Conservation (phyloP, 2,329 filamentous ascomycete species). For the Passalora sequoiae region DNA sequence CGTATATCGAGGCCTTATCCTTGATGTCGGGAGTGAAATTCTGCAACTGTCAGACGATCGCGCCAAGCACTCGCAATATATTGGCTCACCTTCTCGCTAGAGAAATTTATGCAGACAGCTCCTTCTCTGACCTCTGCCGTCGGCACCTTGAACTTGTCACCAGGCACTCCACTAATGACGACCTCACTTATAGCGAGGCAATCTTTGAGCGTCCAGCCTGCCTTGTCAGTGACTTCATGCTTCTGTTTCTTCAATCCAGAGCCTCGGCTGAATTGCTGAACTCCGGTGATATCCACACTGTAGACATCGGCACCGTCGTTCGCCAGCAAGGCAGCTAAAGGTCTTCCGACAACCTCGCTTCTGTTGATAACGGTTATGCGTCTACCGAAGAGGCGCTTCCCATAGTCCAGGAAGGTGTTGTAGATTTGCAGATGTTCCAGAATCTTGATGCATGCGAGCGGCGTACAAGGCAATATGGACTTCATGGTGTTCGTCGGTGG, state of each 20-base stretch:
- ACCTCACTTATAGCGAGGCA: slow-evolving; percentile 86
- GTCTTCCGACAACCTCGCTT: slow-evolving; percentile 90
- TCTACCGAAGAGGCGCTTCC: slow-evolving; percentile 87
- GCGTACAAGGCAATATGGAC: slow-evolving; percentile 91
- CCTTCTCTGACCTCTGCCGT: slow-evolving; percentile 78
- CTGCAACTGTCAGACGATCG: slow-evolving; percentile 36
- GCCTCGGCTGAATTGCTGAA: slow-evolving; percentile 87
- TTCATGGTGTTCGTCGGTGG: slow-evolving; percentile 71
- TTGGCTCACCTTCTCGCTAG: slow-evolving; percentile 67
- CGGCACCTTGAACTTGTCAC: slow-evolving; percentile 83
- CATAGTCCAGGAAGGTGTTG: slow-evolving; percentile 87
- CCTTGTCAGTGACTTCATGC: slow-evolving; percentile 81
- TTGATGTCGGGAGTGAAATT: slow-evolving; percentile 90
- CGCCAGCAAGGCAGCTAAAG: slow-evolving; percentile 83
- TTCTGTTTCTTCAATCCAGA: slow-evolving; percentile 77
- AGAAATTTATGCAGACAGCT: slow-evolving; percentile 98
- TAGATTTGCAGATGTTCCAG: slow-evolving; percentile 94
- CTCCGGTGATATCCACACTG: slow-evolving; percentile 84
- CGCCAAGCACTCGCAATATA: too few species aligned
- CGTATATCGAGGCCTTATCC: slow-evolving; percentile 93
- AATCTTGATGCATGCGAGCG: slow-evolving; percentile 93
- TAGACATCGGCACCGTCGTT: slow-evolving; percentile 96
- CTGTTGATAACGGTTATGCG: slow-evolving; percentile 96
- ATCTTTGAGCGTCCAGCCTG: slow-evolving; percentile 72
- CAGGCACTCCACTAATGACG: slow-evolving; percentile 87